Evolutionary conservation across 176 grass and related monocot species (phyloP), one percentile per base, ranked within the genome.

Genomic region (Hordeum vulgare): DNA sequence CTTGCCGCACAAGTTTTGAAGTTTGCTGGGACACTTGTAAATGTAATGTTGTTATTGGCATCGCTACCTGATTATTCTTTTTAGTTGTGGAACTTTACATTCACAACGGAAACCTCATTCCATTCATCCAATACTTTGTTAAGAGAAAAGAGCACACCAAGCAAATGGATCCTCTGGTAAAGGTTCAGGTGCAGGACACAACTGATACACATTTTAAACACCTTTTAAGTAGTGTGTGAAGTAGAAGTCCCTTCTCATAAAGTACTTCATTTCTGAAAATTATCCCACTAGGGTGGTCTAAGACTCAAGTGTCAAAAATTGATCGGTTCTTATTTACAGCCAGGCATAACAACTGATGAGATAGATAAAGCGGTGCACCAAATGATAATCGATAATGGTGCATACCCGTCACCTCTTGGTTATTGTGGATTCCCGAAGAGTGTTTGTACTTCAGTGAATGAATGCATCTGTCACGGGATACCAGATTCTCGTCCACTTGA

Each of bases 401-500:
- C 96, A 76, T 95, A 95, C 88, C 96, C 96, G 80, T 98, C 96
- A 20, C 93, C 96, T 44, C 85, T 98, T 74, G 93, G 91, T 68
- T 98, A 98, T 61, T 90, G 87, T 65, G 96, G 96, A 26, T 98
- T 91, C 25, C 96, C 96, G 44, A 95, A 98, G 85, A 95, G 93
- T 68, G 96, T 95, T 33, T 98, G 93, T 64, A 98, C 96, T 69
- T 98, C 93, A 83, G 87, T 98, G 51, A 98, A 98, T 83, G 96
- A 98, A 86, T 95, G 93, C 80, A 90, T 98, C 61, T 98, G 96
- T 83, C 96, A 98, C 80, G 96, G 96, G 59, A 98, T 98, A 88
- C 96, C 96, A 7, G 96, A 95, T 72, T 93, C 93, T 59, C 93
- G 96, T 66, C 83, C 87, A 57, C 93, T 98, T 86, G 96, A 98